A percentile compares a stretch with the other conserved stretches of the same genome.
Evolutionary conservation across 805 yeast species (phyloP).

Genomic region (Debaryomyces maramus): DNA sequence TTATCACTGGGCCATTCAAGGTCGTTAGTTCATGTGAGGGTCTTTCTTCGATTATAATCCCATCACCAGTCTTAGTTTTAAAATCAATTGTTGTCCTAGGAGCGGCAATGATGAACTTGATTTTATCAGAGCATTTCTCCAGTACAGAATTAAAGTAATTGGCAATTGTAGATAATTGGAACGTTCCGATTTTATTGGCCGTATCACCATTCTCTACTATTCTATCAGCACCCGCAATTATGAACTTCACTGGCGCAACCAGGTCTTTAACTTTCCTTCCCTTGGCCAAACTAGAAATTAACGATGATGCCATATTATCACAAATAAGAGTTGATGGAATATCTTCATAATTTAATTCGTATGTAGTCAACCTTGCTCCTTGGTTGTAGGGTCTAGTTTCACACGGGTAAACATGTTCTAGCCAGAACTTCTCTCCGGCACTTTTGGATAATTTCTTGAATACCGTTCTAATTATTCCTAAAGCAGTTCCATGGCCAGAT

Average conservation of each 20-base stretch:
- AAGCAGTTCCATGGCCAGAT: slow-evolving; percentile 96
- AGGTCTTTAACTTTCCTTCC: slow-evolving; percentile 22
- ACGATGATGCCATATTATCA: slow-evolving; percentile 87
- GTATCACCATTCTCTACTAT: slow-evolving; percentile 92
- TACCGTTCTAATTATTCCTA: slow-evolving; percentile 84
- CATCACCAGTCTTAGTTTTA: slow-evolving; percentile 63
- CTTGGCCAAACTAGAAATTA: slow-evolving; percentile 48
- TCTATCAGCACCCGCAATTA: slow-evolving; percentile 94
- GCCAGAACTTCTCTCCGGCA: slow-evolving; percentile 39
- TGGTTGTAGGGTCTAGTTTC: slow-evolving; percentile 97
- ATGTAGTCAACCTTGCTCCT: slow-evolving; percentile 91
- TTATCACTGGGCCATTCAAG: slow-evolving; percentile 56
- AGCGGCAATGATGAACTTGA: slow-evolving; percentile 91
- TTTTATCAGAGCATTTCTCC: slow-evolving; percentile 18
- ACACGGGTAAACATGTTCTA: slow-evolving; percentile 77
- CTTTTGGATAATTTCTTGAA: slow-evolving; percentile 42
- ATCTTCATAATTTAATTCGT: slow-evolving; percentile 78
- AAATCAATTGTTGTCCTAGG: slow-evolving; percentile 89
- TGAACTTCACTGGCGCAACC: slow-evolving; percentile 74
- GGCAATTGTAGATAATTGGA: slow-evolving; percentile 77
- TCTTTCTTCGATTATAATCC: slow-evolving; percentile 84
- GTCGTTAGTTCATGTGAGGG: slow-evolving; percentile 77
- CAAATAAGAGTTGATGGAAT: slow-evolving; percentile 89
- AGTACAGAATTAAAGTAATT: slow-evolving; percentile 39
- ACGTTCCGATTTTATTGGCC: slow-evolving; percentile 95